Base-by-base conservation (phyloP, 768 basidiomycete species). In the Boletus pseudopeckii region DNA sequence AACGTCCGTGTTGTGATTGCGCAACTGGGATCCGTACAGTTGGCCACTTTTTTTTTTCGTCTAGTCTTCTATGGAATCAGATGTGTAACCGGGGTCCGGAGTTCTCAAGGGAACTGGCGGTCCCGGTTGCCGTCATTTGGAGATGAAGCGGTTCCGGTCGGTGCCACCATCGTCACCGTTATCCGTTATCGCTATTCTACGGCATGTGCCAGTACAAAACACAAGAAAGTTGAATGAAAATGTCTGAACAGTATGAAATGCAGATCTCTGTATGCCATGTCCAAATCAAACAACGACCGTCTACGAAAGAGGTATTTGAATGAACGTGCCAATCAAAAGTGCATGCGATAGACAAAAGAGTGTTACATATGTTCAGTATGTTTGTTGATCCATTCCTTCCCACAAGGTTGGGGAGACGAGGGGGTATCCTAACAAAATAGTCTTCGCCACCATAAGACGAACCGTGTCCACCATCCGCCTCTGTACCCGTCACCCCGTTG, bases 381-480 rank as follows among this genome's bases (percentile, higher is more conserved):
- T 52, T 36, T 62, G 61, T 49, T 26, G 43, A 43, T 58, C 51
- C 45, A 37, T 45, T 45, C 48, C 54, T 38, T 45, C 42, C 42
- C 34, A 20, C 37, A 48, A 26, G 17, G 32, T 7, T 9, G 13
- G 56, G 14, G 41, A 28, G 15, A 32, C 26, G 39, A 40, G 41
- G 60, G 56, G 57, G 28, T 65, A 70, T 62, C 57, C 71, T 79
- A 91, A 71, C 88, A 89, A 72, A 92, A 92, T 45, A 86, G 58
- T 70, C 79, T 81, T 68, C 80, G 82, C 81, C 84, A 90, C 92
- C 92, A 94, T 43, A 84, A 70, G 60, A 82, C 72, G 64, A 94
- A 83, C 57, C 86, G 77, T 41, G 81, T 81, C 90, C 90, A 93
- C 82, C 84, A 88, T 41, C 81, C 76, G 20, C 92, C 90, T 64